Base-by-base conservation (phyloP, 23 red algal genomes). In the Chondrus crispus region DNA sequence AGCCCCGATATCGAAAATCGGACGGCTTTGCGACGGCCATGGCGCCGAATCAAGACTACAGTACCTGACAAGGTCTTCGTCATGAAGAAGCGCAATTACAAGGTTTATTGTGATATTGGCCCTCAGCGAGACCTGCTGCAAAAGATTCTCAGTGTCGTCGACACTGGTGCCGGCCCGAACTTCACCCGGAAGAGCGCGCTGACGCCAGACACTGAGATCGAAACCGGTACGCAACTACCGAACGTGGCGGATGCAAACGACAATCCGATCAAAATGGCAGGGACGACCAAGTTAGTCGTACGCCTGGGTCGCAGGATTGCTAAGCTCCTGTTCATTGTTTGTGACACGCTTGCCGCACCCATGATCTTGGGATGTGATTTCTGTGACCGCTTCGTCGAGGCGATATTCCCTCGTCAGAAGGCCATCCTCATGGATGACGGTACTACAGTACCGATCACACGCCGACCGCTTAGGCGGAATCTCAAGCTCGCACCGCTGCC, bases 291-390 rank as follows among this genome's bases (percentile, higher is more conserved):
- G 48, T 55, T 35, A 74, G n/a, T 80, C 46, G 75, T 80, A 12
- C 45, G 75, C 14, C 26, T 80, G 2, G n/a, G 46, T 16, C 10
- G 26, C 5, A 14, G 4, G 1, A 52, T 80, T 22, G 75, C 58
- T 11, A 54, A 55, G 46, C 9, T 80, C 13, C 26, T 35, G n/a
- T 80, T 80, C 19, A 80, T 80, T 4, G 75, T 35, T 12, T 80
- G 75, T 28, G 48, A 52, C 19, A 57, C 75, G 32, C 32, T 80
- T 4, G 75, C 75, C 14, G 75, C 75, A 12, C 75, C 46, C 5
- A 32, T 55, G 12, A 26, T 80, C n/a, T 33, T 80, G n/a, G 75
- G 75, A 55, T 80, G 75, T 55, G 75, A 80, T 24, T 80, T 57
- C 26, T 80, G 75, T 52, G 75, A 80, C 75, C 32, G 46, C 14